A percentile compares a stretch with the other conserved stretches of the same genome.
Evolutionary conservation across 306 rosid genomes (phyloP).

Genomic region (Canavalia ensiformis): DNA sequence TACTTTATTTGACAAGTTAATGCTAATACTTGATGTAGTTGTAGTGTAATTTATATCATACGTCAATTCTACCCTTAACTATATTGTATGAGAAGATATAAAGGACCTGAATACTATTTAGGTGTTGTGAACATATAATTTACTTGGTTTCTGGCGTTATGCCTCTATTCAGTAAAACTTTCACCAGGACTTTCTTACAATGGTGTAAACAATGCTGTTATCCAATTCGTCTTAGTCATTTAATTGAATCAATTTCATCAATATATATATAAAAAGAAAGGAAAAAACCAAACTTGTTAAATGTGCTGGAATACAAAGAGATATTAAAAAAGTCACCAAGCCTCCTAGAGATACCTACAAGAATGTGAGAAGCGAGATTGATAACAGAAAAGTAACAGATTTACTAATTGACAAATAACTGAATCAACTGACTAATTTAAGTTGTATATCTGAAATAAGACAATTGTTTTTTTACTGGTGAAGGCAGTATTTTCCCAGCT

Average conservation of each 20-base stretch:
- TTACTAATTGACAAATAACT: neutral
- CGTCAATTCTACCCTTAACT: neutral
- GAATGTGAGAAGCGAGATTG: neutral
- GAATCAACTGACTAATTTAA: neutral
- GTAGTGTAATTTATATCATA: neutral
- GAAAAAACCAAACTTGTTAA: neutral
- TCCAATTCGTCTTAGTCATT: neutral
- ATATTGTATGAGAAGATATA: neutral
- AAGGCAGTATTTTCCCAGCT: conserved; percentile 8
- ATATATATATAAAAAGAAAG: neutral
- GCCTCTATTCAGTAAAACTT: conserved; percentile 19
- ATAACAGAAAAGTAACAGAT: neutral
- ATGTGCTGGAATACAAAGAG: neutral
- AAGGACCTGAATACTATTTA: conserved; percentile 7
- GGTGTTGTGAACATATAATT: conserved; percentile 11
- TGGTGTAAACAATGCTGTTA: neutral
- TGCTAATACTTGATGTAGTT: conserved; percentile 23
- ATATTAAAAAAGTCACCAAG: neutral
- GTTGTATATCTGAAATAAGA: neutral
- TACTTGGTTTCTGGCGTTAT: neutral
- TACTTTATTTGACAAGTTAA: neutral
- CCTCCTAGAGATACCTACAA: neutral
- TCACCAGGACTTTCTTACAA: conserved; percentile 6
- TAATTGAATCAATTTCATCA: conserved; percentile 23
- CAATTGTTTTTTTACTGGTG: neutral